phyloP scores from a whole-genome alignment of 2,329 filamentous ascomycete genomes.

The Penicillium sp. region DNA sequence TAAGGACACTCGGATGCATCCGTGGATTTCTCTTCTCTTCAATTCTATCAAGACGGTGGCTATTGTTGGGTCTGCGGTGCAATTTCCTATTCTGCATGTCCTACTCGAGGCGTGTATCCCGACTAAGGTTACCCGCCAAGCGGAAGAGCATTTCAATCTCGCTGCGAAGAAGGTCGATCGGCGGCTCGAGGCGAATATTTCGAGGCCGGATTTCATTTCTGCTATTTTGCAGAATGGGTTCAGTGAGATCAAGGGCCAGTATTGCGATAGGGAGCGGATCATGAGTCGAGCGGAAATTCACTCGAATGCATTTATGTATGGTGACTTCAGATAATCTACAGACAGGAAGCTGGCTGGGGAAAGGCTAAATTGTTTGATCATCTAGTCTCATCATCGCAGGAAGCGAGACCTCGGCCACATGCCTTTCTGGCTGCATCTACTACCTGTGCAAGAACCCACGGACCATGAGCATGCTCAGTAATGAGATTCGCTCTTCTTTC shows the following conservation, averaged over 20 bases:
- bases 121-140: conserved; percentile 13
- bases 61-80: conserved; percentile 18
- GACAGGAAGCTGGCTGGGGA: too few relatives aligned
- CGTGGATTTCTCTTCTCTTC: conserved; percentile 46
- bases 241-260: conserved; percentile 20
- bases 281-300: conserved; percentile 30
- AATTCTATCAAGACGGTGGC: conserved; percentile 30
- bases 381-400: conserved; percentile 39
- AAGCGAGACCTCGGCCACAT: conserved; percentile 46
- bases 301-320: conserved; percentile 31
- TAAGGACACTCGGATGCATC: conserved; percentile 40
- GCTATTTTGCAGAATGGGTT: conserved; percentile 28
- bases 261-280: conserved; percentile 18
- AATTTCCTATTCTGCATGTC: conserved; percentile 20
- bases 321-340: too few relatives aligned
- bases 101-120: conserved; percentile 20
- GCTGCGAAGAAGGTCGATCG: conserved; percentile 25
- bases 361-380: not conserved
- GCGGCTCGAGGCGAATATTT: conserved; percentile 20
- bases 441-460: conserved; percentile 29
- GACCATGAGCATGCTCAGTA: conserved; percentile 20
- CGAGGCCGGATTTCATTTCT: conserved; percentile 31
- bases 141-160: conserved; percentile 25
- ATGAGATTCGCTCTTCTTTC: conserved; percentile 33
- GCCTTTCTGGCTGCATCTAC: conserved; percentile 42